Evolutionary conservation across 1,284 basidiomycete species (phyloP).

Genomic region (Ceratobasidium theobromae): DNA sequence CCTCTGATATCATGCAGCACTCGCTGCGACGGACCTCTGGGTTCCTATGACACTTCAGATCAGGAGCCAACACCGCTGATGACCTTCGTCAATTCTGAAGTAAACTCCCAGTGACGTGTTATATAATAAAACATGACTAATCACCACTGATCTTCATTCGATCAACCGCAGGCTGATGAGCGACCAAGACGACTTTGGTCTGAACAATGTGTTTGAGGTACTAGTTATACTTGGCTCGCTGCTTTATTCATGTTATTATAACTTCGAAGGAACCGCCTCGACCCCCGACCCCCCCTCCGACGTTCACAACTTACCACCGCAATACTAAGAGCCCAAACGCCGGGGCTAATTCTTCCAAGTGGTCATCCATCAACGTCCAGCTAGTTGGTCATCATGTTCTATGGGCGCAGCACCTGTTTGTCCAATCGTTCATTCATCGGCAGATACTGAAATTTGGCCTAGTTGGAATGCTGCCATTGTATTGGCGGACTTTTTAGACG

Average conservation of each 20-base stretch:
- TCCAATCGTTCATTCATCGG: conserved; percentile 26
- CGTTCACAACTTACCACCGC: conserved; percentile 44
- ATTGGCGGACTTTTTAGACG: conserved; percentile 72
- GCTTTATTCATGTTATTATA: neutral
- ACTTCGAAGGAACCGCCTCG: conserved; percentile 41
- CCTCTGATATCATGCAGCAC: too few species aligned
- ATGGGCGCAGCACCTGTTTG: conserved; percentile 89
- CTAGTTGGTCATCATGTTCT: conserved; percentile 87
- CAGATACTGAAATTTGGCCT: neutral
- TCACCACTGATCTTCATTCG: neutral
- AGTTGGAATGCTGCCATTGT: conserved; percentile 86
- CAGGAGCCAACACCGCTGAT: too few species aligned
- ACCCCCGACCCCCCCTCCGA: conserved; percentile 41
- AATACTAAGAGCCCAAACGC: conserved; percentile 24
- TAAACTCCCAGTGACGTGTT: too few species aligned
- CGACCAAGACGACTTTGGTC: neutral
- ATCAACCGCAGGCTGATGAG: neutral
- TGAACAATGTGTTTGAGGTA: conserved; percentile 18
- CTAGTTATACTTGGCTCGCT: neutral
- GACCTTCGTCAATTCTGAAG: too few species aligned
- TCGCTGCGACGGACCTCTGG: too few species aligned
- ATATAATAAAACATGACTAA: neutral
- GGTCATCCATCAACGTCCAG: conserved; percentile 58
- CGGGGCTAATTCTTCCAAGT: conserved; percentile 36
- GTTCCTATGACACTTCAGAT: too few species aligned